These are phyloP conservation scores for Chondrostereum purpureum DNA, from an alignment of 1,284 basidiomycete species.

Conservation along the genomic window DNA sequence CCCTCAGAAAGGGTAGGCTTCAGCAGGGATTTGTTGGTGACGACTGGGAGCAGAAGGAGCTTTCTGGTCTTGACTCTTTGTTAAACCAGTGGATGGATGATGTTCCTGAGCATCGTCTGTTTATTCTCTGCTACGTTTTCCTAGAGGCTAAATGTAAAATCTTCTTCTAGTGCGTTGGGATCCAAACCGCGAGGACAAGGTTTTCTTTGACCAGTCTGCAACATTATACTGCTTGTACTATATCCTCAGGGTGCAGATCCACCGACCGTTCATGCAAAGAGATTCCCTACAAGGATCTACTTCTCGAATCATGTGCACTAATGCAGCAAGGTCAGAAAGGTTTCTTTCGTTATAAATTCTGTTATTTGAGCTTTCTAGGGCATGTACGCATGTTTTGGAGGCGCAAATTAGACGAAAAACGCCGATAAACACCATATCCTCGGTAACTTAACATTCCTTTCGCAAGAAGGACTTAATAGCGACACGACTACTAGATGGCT, in stretches of 20 bases:
- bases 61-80: slow-evolving; percentile 42
- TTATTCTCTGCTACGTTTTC: slow-evolving; percentile 13
- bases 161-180: slow-evolving; percentile 8
- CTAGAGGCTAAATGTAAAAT: too few relatives aligned
- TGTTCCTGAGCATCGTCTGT: slow-evolving; percentile 36
- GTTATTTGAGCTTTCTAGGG: too few relatives aligned
- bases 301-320: slow-evolving; percentile 11
- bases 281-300: slow-evolving; percentile 7
- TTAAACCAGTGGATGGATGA: slow-evolving; percentile 44
- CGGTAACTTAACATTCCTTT: too few relatives aligned
- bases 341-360: too few relatives aligned
- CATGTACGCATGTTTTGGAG: not conserved
- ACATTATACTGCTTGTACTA: slow-evolving; percentile 11
- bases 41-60: slow-evolving; percentile 21
- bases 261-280: slow-evolving; percentile 14
- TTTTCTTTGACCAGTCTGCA: slow-evolving; percentile 13
- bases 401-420: not conserved
- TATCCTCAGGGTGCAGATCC: slow-evolving; percentile 11
- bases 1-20: slow-evolving; percentile 25
- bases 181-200: slow-evolving; percentile 6
- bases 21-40: slow-evolving; percentile 12
- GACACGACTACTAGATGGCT: too few relatives aligned
- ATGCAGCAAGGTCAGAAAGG: slow-evolving; percentile 9
- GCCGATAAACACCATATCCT: too few relatives aligned
- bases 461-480: too few relatives aligned